Base-by-base conservation (phyloP, 139 green algal species). In the Chlorella sorokiniana region DNA sequence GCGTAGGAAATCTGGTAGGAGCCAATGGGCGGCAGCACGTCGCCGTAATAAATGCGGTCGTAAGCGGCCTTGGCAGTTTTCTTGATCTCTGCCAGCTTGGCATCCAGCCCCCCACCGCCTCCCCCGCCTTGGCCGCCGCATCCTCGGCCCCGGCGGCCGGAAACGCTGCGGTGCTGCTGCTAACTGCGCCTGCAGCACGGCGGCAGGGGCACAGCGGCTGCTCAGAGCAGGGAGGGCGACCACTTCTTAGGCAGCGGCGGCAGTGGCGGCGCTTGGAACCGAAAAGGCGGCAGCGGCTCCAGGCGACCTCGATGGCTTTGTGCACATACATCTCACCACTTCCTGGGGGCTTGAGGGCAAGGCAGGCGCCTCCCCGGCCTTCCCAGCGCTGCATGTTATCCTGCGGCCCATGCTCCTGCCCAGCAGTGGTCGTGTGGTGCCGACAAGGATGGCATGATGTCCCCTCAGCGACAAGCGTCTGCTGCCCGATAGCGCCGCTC, bases 1-100 rank as follows among this genome's bases (percentile, higher is more conserved):
- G 79, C 79, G 62, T 89, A 90, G 0, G 81, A 88, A 25, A 91
- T 73, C 31, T 81, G 79, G 42, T 76, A 81, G 65, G 75, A 85
- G 41, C 88, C 88, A 1, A 88, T 68, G 18, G 88, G 88, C 41
- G 88, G 85, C 41, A 90, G 78, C 38, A 90, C 69, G 23, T 90
- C 86, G 35, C 81, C 83, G 27, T 91, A 90, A 37, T 90, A 86
- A 1, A 90, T 44, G 20, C 76, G 54, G 35, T 91, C 88, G 20
- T 91, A 80, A 14, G 44, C 40, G 0, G 11, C n/a, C 75, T 81
- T 81, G 31, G 75, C 75, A 37, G 59, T 16, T n/a, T 61, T 71
- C 14, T 27, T n/a, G 40, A 81, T 25, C 75, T 71, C 75, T 18
- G 29, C 31, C 3, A 81, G 44, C 59, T 81, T 70, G 4, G n/a